Evolutionary conservation across 2,329 filamentous ascomycete genomes (phyloP).

Genomic region (Fusarium sp.): DNA sequence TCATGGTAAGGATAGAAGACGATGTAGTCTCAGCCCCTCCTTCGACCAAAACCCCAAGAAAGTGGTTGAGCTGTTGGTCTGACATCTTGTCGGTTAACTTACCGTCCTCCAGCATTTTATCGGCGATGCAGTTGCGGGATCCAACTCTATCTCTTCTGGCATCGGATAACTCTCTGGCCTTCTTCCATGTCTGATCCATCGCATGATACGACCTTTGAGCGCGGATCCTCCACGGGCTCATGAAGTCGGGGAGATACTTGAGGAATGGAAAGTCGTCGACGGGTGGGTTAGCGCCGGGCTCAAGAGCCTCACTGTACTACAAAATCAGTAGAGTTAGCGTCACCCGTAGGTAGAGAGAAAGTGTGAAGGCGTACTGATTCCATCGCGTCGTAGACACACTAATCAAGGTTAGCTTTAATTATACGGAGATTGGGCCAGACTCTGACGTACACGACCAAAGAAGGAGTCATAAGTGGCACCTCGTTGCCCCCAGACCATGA

Average conservation of each 20-base stretch:
- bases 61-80: not conserved
- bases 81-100: not conserved
- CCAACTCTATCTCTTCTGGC: not conserved
- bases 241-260: not conserved
- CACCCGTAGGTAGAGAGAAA: rapidly evolving
- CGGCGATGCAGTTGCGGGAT: not conserved
- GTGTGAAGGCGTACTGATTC: not conserved
- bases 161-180: not conserved
- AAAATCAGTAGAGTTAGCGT: not conserved
- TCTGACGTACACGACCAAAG: not conserved
- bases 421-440: not conserved
- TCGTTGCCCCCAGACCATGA: not conserved
- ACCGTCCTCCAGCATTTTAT: not conserved
- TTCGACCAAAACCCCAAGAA: not conserved
- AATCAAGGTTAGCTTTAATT: not conserved
- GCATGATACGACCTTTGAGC: not conserved
- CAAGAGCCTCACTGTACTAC: not conserved
- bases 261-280: not conserved
- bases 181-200: not conserved
- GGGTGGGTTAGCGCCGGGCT: not conserved
- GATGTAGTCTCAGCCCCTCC: not conserved
- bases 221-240: not conserved
- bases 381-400: not conserved
- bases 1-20: not conserved
- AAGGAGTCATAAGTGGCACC: not conserved